Evolutionary conservation across 306 rosid species (phyloP).

Genomic region (Senna siamea): DNA sequence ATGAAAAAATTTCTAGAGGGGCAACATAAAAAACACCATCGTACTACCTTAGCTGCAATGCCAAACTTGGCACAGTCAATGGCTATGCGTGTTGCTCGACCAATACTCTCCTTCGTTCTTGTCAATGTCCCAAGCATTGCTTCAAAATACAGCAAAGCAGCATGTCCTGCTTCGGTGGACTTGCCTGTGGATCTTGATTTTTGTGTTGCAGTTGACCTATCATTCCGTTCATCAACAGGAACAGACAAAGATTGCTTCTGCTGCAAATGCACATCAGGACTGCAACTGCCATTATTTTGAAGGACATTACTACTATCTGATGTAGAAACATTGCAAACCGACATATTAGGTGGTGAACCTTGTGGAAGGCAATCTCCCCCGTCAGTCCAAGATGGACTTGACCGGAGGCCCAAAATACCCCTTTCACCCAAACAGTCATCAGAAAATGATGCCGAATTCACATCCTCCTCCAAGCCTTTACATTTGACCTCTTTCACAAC

Average conservation of each 20-base stretch:
- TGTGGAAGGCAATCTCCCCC: conserved; percentile 64
- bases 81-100: conserved; percentile 92
- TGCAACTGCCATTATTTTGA: conserved; percentile 74
- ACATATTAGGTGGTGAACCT: conserved; percentile 65
- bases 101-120: conserved; percentile 96
- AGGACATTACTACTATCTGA: conserved; percentile 71
- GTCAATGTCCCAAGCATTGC: conserved; percentile 79
- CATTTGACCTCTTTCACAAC: conserved; percentile 48
- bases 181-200: conserved; percentile 61
- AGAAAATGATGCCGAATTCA: conserved; percentile 59
- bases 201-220: conserved; percentile 54
- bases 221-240: conserved; percentile 54
- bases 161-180: conserved; percentile 65
- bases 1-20: conserved; percentile 10
- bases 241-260: conserved; percentile 51
- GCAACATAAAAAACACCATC: neutral
- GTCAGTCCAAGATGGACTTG: conserved; percentile 69
- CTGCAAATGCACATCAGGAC: conserved; percentile 74
- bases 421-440: conserved; percentile 51
- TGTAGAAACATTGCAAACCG: conserved; percentile 65
- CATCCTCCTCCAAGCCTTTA: conserved; percentile 48
- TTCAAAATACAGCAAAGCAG: conserved; percentile 80
- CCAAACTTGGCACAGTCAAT: conserved; percentile 95
- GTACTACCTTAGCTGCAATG: conserved; percentile 74
- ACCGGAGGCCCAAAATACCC: conserved; percentile 48